Base-by-base conservation (phyloP, 2,329 filamentous ascomycete species). In the Stemphylium lycopersici region DNA sequence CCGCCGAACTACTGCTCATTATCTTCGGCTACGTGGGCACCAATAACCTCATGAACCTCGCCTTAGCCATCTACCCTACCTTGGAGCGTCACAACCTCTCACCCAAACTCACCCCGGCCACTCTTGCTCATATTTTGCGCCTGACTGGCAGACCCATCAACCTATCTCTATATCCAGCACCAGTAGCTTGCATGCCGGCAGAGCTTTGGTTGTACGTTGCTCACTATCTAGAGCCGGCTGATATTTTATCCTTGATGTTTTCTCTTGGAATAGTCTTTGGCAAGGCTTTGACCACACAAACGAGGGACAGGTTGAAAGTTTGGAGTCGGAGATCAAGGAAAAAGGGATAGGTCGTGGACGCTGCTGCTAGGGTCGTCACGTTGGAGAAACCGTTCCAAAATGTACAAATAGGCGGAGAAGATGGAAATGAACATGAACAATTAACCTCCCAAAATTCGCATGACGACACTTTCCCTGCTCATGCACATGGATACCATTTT, bases 1-100 rank as follows among this genome's bases (percentile, higher is more conserved):
- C 80, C 2, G 67, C 74, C 2, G 80, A 83, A 62, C 72, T 82
- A 2, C 69, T 82, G 15, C 68, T 81, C 16, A 71, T 76, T 37
- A 79, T 83, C 13, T 71, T 80, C 52, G 63, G 76, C 15, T 71
- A 72, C 16, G 68, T 81, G 4, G 65, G 71, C 20, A 67, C 75
- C 4, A 68, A 75, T 7, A 69, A 77, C 6, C 78, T 78, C 50
- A 74, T 81, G 63, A 77, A 75, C 31, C 76, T 82, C 44, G 77
- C 77, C 2, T 73, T 82, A 31, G 79, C 78, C 42, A 73, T 77
- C 37, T 81, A 81, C 57, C 76, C 76, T 4, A 68, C 77, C 3
- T 68, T 82, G 6, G 70, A 72, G 45, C 66, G 67, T 12, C 74
- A 76, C 40, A 72, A 66, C 29, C 58, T 74, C 4, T 65, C 66